Base-by-base conservation (phyloP, 805 yeast species). In the Candida nanaspora region DNA sequence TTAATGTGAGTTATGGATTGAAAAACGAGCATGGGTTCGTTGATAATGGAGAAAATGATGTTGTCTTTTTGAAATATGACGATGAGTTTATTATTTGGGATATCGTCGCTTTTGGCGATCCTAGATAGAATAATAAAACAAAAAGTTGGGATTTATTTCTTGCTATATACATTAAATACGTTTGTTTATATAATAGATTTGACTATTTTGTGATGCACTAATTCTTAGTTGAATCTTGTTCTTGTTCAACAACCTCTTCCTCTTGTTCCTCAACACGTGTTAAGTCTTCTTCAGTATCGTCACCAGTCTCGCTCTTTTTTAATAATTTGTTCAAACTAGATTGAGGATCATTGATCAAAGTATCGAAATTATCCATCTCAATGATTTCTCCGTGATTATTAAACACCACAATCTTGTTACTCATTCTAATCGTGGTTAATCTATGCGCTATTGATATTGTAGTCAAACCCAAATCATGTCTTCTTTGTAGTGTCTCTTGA, bases 401-500 rank as follows among this genome's bases (percentile, higher is more conserved):
- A 37, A 91, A 66, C 2, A 91, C 97, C 39, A 91, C 73, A 11
- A 89, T 80, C 48, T 86, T 70, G 30, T 86, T 81, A 50, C 94
- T 82, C 62, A 87, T 78, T 50, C 79, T 78, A 44, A 91, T 91
- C 0, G 98, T 91, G 13, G 93, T 80, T 40, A 89, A 70, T 51
- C 97, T 70, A 59, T 91, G 98, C 1, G 97, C 97, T 51, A 91
- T 88, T 35, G 93, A 83, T 32, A 91, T 83, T 2, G 89, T 78
- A 1, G 96, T 88, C 29, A 76, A 62, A 14, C 81, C 78, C 19
- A 76, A 69, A 21, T 59, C 53, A 46, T 74, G 70, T 45, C 93
- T 69, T 37, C 69, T 59, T 25, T 66, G 56, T 45, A 91, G 64
- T 8, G 94, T 86, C 38, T 73, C 74, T 57, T 87, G 86, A 32